Conservation (phyloP, 208 protist species). For the Trichomonas gallinae region DNA sequence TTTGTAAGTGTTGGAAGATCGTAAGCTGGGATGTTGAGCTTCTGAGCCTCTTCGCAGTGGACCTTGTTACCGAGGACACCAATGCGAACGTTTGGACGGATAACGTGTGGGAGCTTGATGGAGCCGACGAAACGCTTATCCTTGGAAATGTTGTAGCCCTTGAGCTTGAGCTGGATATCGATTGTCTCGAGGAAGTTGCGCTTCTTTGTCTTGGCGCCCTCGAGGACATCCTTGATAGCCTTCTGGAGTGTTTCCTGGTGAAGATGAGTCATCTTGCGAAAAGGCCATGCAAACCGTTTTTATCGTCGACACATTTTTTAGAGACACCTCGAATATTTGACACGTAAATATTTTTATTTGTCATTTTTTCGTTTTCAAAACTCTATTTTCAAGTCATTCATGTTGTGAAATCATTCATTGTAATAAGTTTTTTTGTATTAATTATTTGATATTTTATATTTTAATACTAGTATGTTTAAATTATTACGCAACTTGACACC, state of each 20-base stretch:
- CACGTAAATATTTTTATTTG: too few relatives aligned
- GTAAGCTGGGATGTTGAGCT: slow-evolving; percentile 33
- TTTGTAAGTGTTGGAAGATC: not conserved
- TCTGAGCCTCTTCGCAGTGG: slow-evolving; percentile 79
- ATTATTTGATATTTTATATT: too few relatives aligned
- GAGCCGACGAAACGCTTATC: slow-evolving; percentile 98
- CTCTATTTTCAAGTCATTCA: too few relatives aligned
- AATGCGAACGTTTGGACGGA: slow-evolving; percentile 55
- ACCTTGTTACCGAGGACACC: slow-evolving; percentile 86
- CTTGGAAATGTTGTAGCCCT: slow-evolving; percentile 96
- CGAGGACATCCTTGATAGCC: slow-evolving; percentile 16
- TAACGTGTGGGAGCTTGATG: slow-evolving; percentile 72
- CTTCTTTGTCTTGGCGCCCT: slow-evolving; percentile 36
- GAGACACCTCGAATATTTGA: too few relatives aligned
- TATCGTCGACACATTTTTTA: too few relatives aligned
- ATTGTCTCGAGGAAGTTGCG: slow-evolving; percentile 90
- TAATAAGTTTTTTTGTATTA: too few relatives aligned
- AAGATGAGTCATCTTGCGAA: not conserved
- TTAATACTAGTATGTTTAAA: too few relatives aligned
- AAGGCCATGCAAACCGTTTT: not conserved
- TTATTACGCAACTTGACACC: too few relatives aligned
- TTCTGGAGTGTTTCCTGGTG: not conserved
- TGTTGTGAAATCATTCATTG: too few relatives aligned
- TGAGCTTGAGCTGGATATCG: slow-evolving; percentile 95
- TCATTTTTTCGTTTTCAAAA: too few relatives aligned